Evolutionary conservation across 1,284 basidiomycete species (phyloP).

Genomic region (Heterobasidion irregulare): DNA sequence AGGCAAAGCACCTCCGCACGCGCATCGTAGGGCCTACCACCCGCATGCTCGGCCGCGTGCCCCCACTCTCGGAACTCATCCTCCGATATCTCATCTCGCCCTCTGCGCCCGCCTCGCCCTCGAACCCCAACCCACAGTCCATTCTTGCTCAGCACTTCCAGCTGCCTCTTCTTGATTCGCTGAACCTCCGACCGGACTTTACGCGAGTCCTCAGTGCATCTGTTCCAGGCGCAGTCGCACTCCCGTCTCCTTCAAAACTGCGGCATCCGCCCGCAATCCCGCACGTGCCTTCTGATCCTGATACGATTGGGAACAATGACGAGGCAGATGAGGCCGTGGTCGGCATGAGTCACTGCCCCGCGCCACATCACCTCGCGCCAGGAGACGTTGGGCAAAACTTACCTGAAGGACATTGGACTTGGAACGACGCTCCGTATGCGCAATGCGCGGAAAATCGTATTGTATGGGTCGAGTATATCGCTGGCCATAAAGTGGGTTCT

Average conservation of each 20-base stretch:
- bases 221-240: neutral
- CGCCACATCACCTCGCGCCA: conserved; percentile 27
- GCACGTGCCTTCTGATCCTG: neutral
- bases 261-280: neutral
- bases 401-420: conserved; percentile 6
- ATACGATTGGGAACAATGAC: neutral
- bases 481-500: conserved; percentile 39
- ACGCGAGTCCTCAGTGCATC: neutral
- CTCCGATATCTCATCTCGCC: conserved; percentile 38
- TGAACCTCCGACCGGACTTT: neutral
- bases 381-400: conserved; percentile 6
- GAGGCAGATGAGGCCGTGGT: conserved; percentile 1
- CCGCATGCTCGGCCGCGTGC: conserved; percentile 17
- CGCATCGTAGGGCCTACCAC: neutral
- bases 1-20: conserved; percentile 14
- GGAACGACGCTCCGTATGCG: conserved; percentile 33
- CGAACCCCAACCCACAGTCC: neutral
- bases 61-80: conserved; percentile 41
- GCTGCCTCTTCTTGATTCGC: conserved; percentile 5
- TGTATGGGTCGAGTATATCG: conserved; percentile 55
- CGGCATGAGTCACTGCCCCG: conserved; percentile 39
- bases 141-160: conserved; percentile 8
- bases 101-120: conserved; percentile 1
- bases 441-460: conserved; percentile 51
- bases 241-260: neutral